Evolutionary conservation across 2,329 filamentous ascomycete genomes (phyloP).

Genomic region (Trichophyton mentagrophytes): DNA sequence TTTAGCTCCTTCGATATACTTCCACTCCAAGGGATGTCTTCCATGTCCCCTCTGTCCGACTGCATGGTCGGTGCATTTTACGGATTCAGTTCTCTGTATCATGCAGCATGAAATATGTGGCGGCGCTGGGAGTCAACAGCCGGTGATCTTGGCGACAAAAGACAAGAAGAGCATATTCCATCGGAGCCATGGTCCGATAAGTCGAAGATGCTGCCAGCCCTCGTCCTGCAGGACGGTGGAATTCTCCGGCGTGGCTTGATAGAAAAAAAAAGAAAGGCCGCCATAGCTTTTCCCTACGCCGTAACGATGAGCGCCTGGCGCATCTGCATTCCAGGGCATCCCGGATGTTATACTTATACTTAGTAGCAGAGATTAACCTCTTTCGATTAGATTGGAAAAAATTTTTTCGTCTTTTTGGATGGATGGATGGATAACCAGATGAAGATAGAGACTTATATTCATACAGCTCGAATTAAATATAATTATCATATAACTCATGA

Average conservation of each 20-base stretch:
- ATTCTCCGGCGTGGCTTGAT: neutral
- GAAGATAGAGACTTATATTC: neutral
- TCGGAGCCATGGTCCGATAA: neutral
- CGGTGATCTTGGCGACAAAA: neutral
- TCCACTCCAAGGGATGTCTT: neutral
- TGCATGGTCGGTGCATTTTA: neutral
- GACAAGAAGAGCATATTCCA: neutral
- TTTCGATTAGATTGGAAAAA: neutral
- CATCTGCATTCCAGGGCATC: neutral
- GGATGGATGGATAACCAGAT: neutral
- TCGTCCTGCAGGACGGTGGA: neutral
- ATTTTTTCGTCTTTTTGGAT: neutral
- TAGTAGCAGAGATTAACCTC: neutral
- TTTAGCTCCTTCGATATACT: neutral
- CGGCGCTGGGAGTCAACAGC: neutral
- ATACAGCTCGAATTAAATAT: neutral
- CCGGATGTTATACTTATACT: neutral
- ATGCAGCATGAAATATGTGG: neutral
- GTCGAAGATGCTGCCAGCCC: neutral
- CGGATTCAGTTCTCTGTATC: neutral
- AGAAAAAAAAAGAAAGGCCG: neutral
- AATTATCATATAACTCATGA: too few species aligned
- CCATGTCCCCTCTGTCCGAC: neutral
- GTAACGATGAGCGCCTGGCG: too few species aligned
- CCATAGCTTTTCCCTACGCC: too few species aligned